Evolutionary conservation across 2,329 filamentous ascomycete species (phyloP), one percentile per base, ranked within the genome.

Genomic region (Alternaria postmessia): DNA sequence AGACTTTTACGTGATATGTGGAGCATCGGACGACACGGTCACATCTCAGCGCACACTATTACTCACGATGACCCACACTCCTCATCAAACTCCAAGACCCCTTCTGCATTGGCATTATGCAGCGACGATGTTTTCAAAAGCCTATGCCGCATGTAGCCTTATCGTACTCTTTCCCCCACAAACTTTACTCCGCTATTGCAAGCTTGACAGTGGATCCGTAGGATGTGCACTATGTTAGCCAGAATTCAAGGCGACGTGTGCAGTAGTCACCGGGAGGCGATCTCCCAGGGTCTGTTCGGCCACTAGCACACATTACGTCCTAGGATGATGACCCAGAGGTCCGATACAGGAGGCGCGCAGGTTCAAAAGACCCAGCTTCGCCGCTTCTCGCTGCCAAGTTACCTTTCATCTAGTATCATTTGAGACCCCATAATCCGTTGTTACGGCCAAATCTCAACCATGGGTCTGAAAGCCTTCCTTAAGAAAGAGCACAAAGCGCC

Each of bases 1-100:
- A 72, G 65, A 68, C 22, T 72, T 72, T 74, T 73, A 70, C 68
- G 65, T 73, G 56, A 74, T 65, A 69, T 72, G 71, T 75, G 72
- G 72, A 70, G 62, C 71, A 43, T 20, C 36, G 26, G 32, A 61
- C 57, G 64, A 67, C 48, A 63, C 64, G 54, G 61, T 64, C 59
- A 59, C 67, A 61, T 69, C 60, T 57, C 58, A 62, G 46, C 55
- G 54, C 61, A 57, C 64, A 62, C 71, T 68, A 73, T 75, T 72
- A 73, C 64, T 67, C 67, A 74, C 65, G 46, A 51, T 59, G 68
- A 67, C 69, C 71, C 72, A 75, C 71, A 54, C 41, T 34, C 46
- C 56, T 67, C 64, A 66, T 65, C 47, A 64, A 66, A 68, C 54
- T 54, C 59, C 57, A 65, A 51, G 54, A 55, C 54, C 42, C 42